Conservation (phyloP, 2,329 filamentous ascomycete species). For the Nemania bipapillata region DNA sequence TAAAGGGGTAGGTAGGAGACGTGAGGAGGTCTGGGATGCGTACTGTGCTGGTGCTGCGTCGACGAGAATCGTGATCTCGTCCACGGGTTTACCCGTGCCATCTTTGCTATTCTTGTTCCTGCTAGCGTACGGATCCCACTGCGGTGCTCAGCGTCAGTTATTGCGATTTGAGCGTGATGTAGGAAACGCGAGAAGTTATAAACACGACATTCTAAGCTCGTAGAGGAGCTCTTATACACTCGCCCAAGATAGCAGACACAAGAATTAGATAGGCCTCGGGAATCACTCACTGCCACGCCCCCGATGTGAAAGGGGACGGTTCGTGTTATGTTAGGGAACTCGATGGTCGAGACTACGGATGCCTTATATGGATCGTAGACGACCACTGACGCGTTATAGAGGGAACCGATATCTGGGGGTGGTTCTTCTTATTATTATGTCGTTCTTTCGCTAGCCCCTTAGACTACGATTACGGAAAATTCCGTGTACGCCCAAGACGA, state of each 20-base stretch:
- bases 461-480: too few species aligned
- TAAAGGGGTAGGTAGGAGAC: not conserved
- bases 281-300: constrained; percentile 46
- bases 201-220: too few species aligned
- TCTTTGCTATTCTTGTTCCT: constrained; percentile 1
- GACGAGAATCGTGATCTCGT: constrained; percentile 51
- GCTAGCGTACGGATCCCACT: constrained; percentile 47
- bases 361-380: constrained; percentile 52
- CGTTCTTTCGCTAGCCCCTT: not conserved
- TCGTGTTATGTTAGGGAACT: constrained; percentile 49
- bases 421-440: not conserved
- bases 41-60: constrained; percentile 52
- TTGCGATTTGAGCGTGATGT: not conserved
- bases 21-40: not conserved
- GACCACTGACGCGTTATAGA: constrained; percentile 52
- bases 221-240: not conserved
- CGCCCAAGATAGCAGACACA: not conserved
- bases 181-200: too few species aligned
- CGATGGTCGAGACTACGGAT: constrained; percentile 44
- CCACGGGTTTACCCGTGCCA: constrained; percentile 13
- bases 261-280: not conserved
- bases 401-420: constrained; percentile 44
- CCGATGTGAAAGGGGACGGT: constrained; percentile 50
- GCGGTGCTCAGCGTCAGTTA: not conserved
- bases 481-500: not conserved